Evolutionary conservation across 2,329 filamentous ascomycete species (phyloP), one percentile per base, ranked within the genome.

Genomic region (Thyridium curvatum): DNA sequence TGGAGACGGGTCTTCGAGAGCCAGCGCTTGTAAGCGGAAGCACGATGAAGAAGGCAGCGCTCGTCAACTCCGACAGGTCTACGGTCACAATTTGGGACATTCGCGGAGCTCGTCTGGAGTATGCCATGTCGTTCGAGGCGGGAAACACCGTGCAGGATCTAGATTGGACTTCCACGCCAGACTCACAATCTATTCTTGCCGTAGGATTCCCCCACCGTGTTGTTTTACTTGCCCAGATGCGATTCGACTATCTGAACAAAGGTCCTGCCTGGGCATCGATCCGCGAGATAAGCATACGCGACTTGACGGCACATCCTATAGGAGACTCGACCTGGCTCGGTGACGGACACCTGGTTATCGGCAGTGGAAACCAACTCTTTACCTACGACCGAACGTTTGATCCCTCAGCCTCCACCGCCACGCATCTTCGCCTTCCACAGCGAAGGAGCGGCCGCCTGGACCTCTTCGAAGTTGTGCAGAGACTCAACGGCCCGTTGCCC

Each of bases 181-280:
- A 94, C 56, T 81, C 80, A 35, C 88, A 95, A 53, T 91, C 86
- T 1, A 89, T 96, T 40, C 69, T 96, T 15, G 87, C 90, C 1
- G 86, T 96, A n/a, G 89, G 90, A 0, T 95, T 95, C 53, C 82
- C 84, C n/a, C 86, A 90, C 47, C 79, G 84, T 41, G 83, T 96
- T 5, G 64, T 94, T 21, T 70, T 96, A 3, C 74, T 95, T 18
- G 83, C 85, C 6, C 89, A 96, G 55, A 81, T 94, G 65, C 84
- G 90, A 12, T 96, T 93, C 54, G 88, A 95, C 59, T 95, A 95
- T 55, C 70, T 95, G 14, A 88, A 90, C 52, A 83, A 86, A 44
- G 84, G 85, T 1, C 86, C 88, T n/a, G 87, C 89, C 0, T 96
- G 90, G 90, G 84, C 86, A 1, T 73, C 84, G 17, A 84, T 96